A percentile compares a stretch with the other conserved stretches of the same genome.
These are phyloP conservation scores for Smallanthus sonchifolius DNA, from an alignment of 129 eudicot species.

Conservation along the genomic window DNA sequence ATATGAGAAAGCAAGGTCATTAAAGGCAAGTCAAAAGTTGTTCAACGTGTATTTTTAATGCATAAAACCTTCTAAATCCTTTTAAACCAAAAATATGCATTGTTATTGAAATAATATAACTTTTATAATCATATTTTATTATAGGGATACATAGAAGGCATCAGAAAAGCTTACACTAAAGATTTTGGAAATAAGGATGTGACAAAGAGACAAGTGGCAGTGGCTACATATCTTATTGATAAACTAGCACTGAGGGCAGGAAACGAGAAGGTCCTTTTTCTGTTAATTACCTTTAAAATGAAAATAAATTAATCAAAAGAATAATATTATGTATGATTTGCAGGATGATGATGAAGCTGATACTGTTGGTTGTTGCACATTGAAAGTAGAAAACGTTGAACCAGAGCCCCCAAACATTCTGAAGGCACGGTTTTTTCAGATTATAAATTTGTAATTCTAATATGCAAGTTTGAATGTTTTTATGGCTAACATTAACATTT, in stretches of 20 bases:
- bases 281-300: neutral
- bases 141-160: constrained; percentile 64
- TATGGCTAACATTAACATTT: neutral
- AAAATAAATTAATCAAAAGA: neutral
- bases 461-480: neutral
- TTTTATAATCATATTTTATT: neutral
- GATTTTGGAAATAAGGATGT: constrained; percentile 66
- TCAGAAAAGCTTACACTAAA: constrained; percentile 70
- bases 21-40: constrained; percentile 45
- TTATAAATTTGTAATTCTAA: neutral
- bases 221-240: constrained; percentile 91
- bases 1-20: constrained; percentile 85
- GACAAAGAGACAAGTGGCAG: constrained; percentile 76
- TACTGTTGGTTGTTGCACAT: constrained; percentile 98
- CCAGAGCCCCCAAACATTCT: constrained; percentile 84
- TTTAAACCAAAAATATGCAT: neutral
- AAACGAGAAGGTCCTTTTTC: constrained; percentile 67
- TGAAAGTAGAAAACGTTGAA: constrained; percentile 90
- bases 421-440: constrained; percentile 39
- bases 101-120: neutral
- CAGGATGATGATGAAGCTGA: constrained; percentile 99
- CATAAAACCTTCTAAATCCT: neutral
- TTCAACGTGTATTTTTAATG: neutral
- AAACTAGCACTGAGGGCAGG: constrained; percentile 96
- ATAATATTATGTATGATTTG: constrained; percentile 16